phyloP scores from a whole-genome alignment of 192 early-diverging fungal species.

The Linnemannia hyalina region DNA sequence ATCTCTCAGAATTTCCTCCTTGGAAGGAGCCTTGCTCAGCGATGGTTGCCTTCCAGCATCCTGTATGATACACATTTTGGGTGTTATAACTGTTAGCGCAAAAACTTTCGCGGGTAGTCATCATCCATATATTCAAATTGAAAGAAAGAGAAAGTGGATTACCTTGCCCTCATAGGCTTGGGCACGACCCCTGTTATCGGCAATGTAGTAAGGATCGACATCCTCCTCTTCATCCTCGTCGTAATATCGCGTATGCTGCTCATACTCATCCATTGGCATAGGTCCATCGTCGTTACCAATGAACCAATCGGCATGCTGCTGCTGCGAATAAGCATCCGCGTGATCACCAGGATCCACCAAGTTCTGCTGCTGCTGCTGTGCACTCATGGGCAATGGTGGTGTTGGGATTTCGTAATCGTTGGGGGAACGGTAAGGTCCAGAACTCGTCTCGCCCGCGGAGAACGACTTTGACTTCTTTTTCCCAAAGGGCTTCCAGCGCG shows the following conservation, averaged over 20 bases:
- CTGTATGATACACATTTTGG: background rate
- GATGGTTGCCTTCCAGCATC: background rate
- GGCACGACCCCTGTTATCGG: constrained; percentile 40
- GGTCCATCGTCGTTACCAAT: constrained; percentile 2
- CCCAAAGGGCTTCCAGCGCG: constrained; percentile 44
- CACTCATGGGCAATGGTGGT: background rate
- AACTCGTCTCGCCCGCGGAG: constrained; percentile 11
- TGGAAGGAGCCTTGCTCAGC: background rate
- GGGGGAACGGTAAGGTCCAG: constrained; percentile 15
- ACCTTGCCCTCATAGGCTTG: constrained; percentile 43
- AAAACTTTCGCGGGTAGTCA: background rate
- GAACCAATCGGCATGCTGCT: constrained; percentile 29
- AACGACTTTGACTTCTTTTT: constrained; percentile 55
- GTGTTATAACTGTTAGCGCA: background rate
- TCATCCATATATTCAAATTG: background rate
- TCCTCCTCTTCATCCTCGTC: constrained; percentile 37
- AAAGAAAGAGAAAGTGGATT: background rate
- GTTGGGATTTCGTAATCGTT: constrained; percentile 22
- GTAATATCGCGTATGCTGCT: constrained; percentile 20
- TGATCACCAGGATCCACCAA: constrained; percentile 16
- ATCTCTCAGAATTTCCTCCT: constrained; percentile 5
- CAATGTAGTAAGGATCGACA: constrained; percentile 43
- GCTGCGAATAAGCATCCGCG: constrained; percentile 18
- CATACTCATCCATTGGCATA: background rate
- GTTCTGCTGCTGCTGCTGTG: background rate